Conservation (phyloP, 1,284 basidiomycete species). For the Pseudozyma sp. region DNA sequence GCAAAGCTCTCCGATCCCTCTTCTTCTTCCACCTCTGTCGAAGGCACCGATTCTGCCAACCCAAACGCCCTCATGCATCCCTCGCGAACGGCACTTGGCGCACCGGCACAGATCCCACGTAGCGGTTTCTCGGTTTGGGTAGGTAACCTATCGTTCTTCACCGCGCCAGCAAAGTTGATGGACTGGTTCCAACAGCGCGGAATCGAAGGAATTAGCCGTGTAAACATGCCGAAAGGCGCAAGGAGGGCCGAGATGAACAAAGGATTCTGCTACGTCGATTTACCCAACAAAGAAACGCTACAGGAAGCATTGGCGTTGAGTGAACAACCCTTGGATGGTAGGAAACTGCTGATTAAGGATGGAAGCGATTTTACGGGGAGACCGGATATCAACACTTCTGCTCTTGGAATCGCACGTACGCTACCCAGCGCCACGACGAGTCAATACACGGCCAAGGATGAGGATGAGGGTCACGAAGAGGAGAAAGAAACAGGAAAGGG, state of each 20-base stretch:
- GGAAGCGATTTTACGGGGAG: conserved; percentile 73
- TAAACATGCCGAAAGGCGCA: conserved; percentile 72
- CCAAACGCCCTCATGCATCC: conserved; percentile 44
- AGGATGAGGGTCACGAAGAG: not conserved
- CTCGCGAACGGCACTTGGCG: conserved; percentile 10
- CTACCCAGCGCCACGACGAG: conserved; percentile 10
- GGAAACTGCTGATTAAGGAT: conserved; percentile 91
- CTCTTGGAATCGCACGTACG: conserved; percentile 33
- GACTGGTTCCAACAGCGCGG: conserved; percentile 59
- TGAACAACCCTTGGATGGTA: conserved; percentile 84
- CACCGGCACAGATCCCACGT: conserved; percentile 14
- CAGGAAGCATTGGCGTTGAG: conserved; percentile 80
- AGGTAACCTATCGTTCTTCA: conserved; percentile 66
- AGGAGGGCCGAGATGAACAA: conserved; percentile 71
- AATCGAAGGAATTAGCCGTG: conserved; percentile 70
- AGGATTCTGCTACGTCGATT: conserved; percentile 97
- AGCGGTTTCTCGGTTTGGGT: conserved; percentile 76
- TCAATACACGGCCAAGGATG: conserved; percentile 9
- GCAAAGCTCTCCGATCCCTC: conserved; percentile 18
- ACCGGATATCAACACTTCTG: conserved; percentile 61
- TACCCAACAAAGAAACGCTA: conserved; percentile 81
- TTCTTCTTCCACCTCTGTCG: conserved; percentile 4
- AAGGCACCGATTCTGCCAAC: conserved; percentile 1
- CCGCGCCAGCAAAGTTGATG: conserved; percentile 49
- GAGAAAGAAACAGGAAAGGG: conserved; percentile 1